These are phyloP conservation scores for Pleurotus tuber-regium DNA, from an alignment of 768 basidiomycete species.

Conservation along the genomic window DNA sequence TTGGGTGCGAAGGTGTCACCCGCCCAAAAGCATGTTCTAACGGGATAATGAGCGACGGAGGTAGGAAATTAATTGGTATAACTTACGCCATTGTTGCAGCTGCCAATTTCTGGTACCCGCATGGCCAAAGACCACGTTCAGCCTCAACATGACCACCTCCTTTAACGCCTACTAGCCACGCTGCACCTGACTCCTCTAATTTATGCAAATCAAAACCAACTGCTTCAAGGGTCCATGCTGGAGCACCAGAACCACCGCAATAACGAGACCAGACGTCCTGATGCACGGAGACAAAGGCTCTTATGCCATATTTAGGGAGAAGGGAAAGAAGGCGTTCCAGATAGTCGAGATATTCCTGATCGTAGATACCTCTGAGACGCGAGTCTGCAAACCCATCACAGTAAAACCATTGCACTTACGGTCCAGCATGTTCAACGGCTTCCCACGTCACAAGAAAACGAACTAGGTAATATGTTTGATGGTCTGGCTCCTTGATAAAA, in stretches of 20 bases:
- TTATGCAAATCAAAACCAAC: conserved; percentile 83
- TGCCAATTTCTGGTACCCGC: conserved; percentile 91
- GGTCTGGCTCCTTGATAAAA: neutral
- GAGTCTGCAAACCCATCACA: neutral
- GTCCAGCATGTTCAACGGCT: conserved; percentile 90
- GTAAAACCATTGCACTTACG: conserved; percentile 49
- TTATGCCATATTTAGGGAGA: conserved; percentile 69
- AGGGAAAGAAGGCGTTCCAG: conserved; percentile 65
- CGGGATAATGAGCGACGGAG: neutral
- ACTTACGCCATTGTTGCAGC: conserved; percentile 89
- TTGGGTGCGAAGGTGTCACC: conserved; percentile 86
- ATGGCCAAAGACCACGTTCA: conserved; percentile 88
- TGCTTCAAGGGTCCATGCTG: conserved; percentile 89
- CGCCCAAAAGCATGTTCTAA: conserved; percentile 90
- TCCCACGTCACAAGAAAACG: conserved; percentile 97
- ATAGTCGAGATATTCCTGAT: conserved; percentile 80
- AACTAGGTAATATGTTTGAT: conserved; percentile 41
- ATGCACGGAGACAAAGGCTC: conserved; percentile 79
- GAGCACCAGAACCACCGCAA: conserved; percentile 92
- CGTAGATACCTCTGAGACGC: conserved; percentile 74
- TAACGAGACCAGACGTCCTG: conserved; percentile 98
- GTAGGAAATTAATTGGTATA: neutral
- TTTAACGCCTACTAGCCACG: conserved; percentile 80
- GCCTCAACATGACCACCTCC: conserved; percentile 73
- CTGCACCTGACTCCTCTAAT: conserved; percentile 81